Conservation (phyloP, 2,329 filamentous ascomycete genomes). For the Calonectria hawksworthii region DNA sequence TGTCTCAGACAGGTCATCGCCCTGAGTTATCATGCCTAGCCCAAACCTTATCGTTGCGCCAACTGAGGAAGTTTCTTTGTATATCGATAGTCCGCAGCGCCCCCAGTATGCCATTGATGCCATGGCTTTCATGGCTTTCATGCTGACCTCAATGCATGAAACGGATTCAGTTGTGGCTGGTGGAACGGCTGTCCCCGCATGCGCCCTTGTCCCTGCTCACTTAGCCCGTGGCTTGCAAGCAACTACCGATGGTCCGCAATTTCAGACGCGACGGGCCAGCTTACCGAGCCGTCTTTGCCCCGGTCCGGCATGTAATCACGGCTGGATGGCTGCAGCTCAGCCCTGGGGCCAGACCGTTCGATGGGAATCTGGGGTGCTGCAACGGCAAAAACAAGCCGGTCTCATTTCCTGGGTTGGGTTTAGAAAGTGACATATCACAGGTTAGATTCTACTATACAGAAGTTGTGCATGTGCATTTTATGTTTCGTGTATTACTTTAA, state of each 20-base stretch:
- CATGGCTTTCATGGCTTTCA: background rate
- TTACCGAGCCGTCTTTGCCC: background rate
- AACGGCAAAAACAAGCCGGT: background rate
- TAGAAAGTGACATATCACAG: too few species aligned
- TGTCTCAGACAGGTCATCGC: background rate
- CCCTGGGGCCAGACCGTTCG: slow-evolving; percentile 1
- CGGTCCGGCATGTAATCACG: background rate
- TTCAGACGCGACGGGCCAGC: background rate
- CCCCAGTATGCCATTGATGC: background rate
- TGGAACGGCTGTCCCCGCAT: background rate
- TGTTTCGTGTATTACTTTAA: too few species aligned
- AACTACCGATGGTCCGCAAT: background rate
- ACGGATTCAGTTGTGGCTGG: background rate
- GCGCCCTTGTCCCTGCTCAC: background rate
- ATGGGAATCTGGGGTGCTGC: background rate
- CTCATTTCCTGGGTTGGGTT: too few species aligned
- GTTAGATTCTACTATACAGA: too few species aligned
- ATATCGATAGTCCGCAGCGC: background rate
- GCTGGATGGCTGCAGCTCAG: background rate
- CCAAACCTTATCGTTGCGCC: background rate
- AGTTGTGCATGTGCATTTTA: too few species aligned
- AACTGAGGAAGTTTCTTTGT: background rate
- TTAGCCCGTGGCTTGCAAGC: background rate
- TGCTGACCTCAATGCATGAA: background rate
- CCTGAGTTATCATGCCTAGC: background rate